Conservation (phyloP, 225 moss, liverwort and hornwort genomes). For the Asterella californica region DNA sequence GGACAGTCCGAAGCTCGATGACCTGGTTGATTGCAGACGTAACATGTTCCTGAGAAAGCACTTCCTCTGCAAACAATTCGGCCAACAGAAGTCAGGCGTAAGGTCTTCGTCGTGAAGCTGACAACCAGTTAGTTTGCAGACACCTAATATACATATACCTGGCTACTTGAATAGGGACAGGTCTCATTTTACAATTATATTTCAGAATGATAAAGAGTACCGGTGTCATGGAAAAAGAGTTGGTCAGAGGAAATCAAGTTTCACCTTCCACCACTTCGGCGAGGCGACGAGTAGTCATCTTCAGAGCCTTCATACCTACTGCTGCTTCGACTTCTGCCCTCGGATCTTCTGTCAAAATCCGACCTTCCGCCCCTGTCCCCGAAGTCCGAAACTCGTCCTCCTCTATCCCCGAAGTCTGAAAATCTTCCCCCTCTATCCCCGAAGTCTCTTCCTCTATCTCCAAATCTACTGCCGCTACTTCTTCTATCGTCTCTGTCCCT, state of each 20-base stretch:
- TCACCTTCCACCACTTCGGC: constrained; percentile 43
- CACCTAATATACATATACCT: not conserved
- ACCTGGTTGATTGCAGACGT: constrained; percentile 72
- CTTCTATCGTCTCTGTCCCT: constrained; percentile 18
- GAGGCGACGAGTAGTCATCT: constrained; percentile 32
- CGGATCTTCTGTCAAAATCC: constrained; percentile 25
- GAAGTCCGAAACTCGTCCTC: constrained; percentile 18
- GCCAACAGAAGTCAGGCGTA: not conserved
- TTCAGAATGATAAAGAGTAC: too few relatives aligned
- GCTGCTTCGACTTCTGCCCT: constrained; percentile 34
- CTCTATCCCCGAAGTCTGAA: constrained; percentile 19
- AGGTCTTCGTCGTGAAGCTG: not conserved
- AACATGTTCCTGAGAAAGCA: constrained; percentile 60
- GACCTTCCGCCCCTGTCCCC: constrained; percentile 4
- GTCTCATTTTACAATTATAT: too few relatives aligned
- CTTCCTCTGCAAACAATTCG: constrained; percentile 31
- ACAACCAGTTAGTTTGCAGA: too few relatives aligned
- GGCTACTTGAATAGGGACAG: too few relatives aligned
- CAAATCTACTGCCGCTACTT: constrained; percentile 9
- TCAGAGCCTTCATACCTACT: constrained; percentile 21
- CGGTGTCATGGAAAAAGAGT: not conserved
- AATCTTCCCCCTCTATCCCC: constrained; percentile 15
- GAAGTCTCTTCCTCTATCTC: constrained; percentile 25
- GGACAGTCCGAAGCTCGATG: constrained; percentile 80
- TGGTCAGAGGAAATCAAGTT: not conserved